A percentile compares a stretch with the other conserved stretches of the same genome.
Conservation (phyloP, 2,329 filamentous ascomycete genomes). For the Aspergillus pseudonomiae region DNA sequence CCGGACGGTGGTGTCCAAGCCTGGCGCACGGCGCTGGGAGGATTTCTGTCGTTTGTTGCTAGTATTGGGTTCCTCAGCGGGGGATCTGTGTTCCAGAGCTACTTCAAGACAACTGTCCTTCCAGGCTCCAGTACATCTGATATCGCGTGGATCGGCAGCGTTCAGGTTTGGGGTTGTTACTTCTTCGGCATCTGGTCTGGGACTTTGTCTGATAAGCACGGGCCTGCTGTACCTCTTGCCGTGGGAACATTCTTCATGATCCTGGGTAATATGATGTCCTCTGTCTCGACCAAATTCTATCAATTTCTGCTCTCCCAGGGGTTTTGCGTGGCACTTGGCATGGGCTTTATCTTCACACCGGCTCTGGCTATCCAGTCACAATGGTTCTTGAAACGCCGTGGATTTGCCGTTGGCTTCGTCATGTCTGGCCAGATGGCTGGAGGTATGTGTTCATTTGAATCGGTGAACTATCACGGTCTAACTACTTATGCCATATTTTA, state of each 20-base stretch:
- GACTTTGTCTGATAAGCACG: neutral
- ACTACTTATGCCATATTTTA: neutral
- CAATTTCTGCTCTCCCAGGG: conserved; percentile 18
- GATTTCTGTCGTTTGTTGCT: conserved; percentile 8
- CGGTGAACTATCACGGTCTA: neutral
- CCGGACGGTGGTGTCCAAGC: conserved; percentile 4
- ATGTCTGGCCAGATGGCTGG: conserved; percentile 17
- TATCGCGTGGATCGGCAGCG: conserved; percentile 7
- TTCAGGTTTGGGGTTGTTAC: conserved; percentile 17
- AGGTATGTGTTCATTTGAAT: conserved; percentile 1
- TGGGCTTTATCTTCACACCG: conserved; percentile 12
- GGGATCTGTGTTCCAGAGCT: conserved; percentile 12
- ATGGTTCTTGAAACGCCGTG: conserved; percentile 5
- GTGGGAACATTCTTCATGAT: conserved; percentile 8
- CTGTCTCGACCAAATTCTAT: neutral
- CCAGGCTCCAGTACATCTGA: neutral
- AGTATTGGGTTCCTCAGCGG: conserved; percentile 14
- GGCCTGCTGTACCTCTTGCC: conserved; percentile 4
- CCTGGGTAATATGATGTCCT: neutral
- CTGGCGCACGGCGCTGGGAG: conserved; percentile 8
- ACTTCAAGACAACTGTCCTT: neutral
- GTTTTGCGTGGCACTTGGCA: conserved; percentile 10
- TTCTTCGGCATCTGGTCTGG: conserved; percentile 13
- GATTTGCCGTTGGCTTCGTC: conserved; percentile 16
- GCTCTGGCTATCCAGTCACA: conserved; percentile 16